Base-by-base conservation (phyloP, 352 stramenopile genomes). In the Phytophthora brassicae region DNA sequence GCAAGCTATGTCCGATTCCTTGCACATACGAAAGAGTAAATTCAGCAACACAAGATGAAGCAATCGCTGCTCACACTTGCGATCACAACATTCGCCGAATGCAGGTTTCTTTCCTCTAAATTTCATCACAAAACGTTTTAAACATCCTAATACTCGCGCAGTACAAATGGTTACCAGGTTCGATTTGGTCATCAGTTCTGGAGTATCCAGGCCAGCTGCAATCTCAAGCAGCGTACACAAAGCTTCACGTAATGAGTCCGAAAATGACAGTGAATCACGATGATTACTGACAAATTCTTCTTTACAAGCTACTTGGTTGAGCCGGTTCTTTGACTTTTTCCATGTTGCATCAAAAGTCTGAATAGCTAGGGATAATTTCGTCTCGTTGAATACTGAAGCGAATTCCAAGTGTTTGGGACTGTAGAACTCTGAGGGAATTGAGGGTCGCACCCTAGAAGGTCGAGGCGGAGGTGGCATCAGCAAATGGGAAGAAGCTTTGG, bases 1-100 rank as follows among this genome's bases (percentile, higher is more conserved):
- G 11, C 53, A 26, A 20, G 68, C 73, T 3, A 80, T 60, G 3
- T 61, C 46, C 14, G 72, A 28, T 16, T 78, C 45, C 29, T 75
- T 61, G 23, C 66, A 74, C 41, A 88, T 48, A 13, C 60, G 56
- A 52, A 81, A 86, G 6, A 86, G 44, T 43, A 89, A 70, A 23
- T 46, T 68, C 24, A 74, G 28, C 9, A 83, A 41, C 0, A 61
- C 24, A 6, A 77, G 56, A 1, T 58, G 43, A 20, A 79, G 24
- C 17, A 82, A 53, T 9, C 47, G 44, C 9, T 61, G 48, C 22
- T 81, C 54, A 47, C 75, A 81, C 7, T 64, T 61, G 0, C 31
- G 23, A 2, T 52, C 22, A 45, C 75, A 77, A 20, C 68, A 74
- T 39, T 39, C 36, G 8, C 60, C 54, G 45, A 69, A 23, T 39